phyloP scores from a whole-genome alignment of 177 flowering plant genomes.

The Vitis hybrid region DNA sequence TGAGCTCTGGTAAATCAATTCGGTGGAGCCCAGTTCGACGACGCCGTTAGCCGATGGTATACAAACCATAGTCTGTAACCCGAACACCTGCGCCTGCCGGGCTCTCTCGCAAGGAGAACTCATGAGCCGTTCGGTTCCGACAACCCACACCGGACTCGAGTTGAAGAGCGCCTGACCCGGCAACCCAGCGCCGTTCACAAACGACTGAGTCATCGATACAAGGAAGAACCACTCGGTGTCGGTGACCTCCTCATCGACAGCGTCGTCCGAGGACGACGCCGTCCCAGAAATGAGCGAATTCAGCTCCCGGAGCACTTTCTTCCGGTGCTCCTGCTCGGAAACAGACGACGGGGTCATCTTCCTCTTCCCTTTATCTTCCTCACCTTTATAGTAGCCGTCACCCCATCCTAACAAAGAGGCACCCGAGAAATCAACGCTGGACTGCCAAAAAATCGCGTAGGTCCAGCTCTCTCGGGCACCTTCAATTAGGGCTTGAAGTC shows the following conservation, averaged over 20 bases:
- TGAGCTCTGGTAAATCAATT: slow-evolving; percentile 54
- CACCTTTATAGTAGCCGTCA: slow-evolving; percentile 93
- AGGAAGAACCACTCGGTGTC: slow-evolving; percentile 98
- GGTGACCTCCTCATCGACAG: slow-evolving; percentile 86
- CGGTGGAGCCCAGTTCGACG: slow-evolving; percentile 86
- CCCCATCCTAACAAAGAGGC: slow-evolving; percentile 73
- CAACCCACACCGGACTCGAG: slow-evolving; percentile 58
- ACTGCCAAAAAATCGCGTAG: slow-evolving; percentile 97
- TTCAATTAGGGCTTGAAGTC: slow-evolving; percentile 78
- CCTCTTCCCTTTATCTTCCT: slow-evolving; percentile 38
- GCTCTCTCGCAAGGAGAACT: slow-evolving; percentile 66
- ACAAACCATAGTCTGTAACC: slow-evolving; percentile 82
- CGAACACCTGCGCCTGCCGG: slow-evolving; percentile 62
- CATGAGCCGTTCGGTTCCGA: slow-evolving; percentile 56
- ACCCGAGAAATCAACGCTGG: slow-evolving; percentile 52
- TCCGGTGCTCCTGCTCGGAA: slow-evolving; percentile 78
- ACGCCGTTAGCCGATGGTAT: slow-evolving; percentile 75
- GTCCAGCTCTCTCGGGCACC: slow-evolving; percentile 80
- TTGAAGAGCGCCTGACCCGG: slow-evolving; percentile 72
- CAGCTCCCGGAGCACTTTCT: slow-evolving; percentile 74
- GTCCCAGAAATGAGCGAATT: slow-evolving; percentile 75
- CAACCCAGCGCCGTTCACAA: slow-evolving; percentile 58
- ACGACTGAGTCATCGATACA: slow-evolving; percentile 87
- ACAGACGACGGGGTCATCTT: slow-evolving; percentile 28
- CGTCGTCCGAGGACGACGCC: slow-evolving; percentile 36